Evolutionary conservation across 331 rosid species (phyloP).

Genomic region (Spiraea crenata): DNA sequence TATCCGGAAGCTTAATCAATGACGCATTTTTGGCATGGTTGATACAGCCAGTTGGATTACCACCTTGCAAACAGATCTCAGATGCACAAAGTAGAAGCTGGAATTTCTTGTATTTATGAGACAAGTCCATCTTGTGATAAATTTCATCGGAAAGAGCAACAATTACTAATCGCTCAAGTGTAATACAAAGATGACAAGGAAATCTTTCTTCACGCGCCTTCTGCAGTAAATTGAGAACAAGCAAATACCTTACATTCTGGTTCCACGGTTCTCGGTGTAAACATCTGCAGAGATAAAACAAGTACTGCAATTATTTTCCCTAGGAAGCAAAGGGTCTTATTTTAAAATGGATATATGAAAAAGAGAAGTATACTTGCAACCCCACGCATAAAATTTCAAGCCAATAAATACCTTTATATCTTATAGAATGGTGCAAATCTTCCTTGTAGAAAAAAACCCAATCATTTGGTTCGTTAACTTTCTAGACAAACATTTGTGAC

Average conservation of each 20-base stretch:
- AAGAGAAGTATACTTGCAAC: neutral
- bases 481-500: neutral
- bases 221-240: constrained; percentile 76
- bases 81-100: constrained; percentile 90
- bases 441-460: neutral
- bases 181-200: constrained; percentile 63
- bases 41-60: constrained; percentile 53
- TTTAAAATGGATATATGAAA: neutral
- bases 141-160: constrained; percentile 60
- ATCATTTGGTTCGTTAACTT: neutral
- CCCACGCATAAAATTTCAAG: neutral
- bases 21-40: constrained; percentile 68
- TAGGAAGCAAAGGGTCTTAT: neutral
- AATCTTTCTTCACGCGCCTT: constrained; percentile 91
- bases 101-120: constrained; percentile 55
- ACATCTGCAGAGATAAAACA: constrained; percentile 55
- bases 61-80: constrained; percentile 78
- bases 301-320: constrained; percentile 13
- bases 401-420: neutral
- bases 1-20: constrained; percentile 54
- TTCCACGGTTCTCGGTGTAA: constrained; percentile 87
- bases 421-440: neutral
- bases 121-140: constrained; percentile 34
- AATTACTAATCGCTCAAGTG: constrained; percentile 56
- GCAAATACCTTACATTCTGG: constrained; percentile 64